A percentile compares a stretch with the other conserved stretches of the same genome.
Conservation (phyloP, 2,329 filamentous ascomycete genomes). For the Colletotrichum spinosum region DNA sequence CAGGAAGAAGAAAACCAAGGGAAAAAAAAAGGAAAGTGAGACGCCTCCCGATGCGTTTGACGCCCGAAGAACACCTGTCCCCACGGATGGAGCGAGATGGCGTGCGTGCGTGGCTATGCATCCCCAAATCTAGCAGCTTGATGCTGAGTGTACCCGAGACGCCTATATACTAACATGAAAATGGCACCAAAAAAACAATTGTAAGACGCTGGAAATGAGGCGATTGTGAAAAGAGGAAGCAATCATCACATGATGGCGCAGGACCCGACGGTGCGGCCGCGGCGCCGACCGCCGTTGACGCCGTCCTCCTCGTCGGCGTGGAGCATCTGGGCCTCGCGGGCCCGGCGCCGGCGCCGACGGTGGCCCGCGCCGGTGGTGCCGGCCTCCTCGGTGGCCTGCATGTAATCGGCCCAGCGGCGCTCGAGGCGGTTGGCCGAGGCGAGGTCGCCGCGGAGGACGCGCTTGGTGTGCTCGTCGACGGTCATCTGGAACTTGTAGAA, state of each 20-base stretch:
- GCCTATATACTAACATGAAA: conserved; percentile 8
- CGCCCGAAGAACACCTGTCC: too few relatives aligned
- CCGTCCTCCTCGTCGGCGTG: conserved; percentile 86
- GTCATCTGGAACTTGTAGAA: conserved; percentile 97
- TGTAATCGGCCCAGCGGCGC: conserved; percentile 92
- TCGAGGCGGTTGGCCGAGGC: conserved; percentile 82
- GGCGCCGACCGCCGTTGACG: conserved; percentile 65
- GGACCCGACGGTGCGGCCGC: conserved; percentile 72
- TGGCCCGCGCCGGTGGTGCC: conserved; percentile 74
- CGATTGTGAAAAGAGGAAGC: background rate
- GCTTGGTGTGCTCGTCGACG: conserved; percentile 91
- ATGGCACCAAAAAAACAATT: too few relatives aligned
- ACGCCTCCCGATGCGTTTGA: conserved; percentile 21
- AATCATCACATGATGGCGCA: conserved; percentile 72
- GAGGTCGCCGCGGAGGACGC: conserved; percentile 82
- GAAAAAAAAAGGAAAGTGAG: background rate
- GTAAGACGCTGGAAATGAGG: background rate
- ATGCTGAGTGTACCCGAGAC: conserved; percentile 2
- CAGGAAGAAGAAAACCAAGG: too few relatives aligned
- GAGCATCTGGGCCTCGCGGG: conserved; percentile 82
- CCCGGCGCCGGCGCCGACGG: conserved; percentile 78
- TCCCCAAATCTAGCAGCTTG: conserved; percentile 21
- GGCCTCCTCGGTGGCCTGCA: conserved; percentile 91
- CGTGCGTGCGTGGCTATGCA: conserved; percentile 5
- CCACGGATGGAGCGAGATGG: too few relatives aligned